Conservation (phyloP, 805 yeast species). For the Priceomyces castillae region DNA sequence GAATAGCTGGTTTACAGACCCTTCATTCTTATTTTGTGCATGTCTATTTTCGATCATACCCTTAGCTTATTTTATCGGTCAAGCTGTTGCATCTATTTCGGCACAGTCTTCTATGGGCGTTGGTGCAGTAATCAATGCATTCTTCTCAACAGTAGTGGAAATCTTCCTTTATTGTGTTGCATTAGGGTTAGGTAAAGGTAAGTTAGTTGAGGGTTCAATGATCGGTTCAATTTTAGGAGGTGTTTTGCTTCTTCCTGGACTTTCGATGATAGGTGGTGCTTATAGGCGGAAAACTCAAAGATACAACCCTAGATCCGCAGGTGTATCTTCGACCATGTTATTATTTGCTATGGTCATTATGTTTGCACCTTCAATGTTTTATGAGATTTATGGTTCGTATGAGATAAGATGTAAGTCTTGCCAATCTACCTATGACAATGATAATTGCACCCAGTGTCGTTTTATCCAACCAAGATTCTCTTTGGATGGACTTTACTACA, state of each 20-base stretch:
- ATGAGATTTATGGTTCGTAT: constrained; percentile 86
- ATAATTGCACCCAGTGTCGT: constrained; percentile 67
- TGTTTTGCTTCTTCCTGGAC: constrained; percentile 85
- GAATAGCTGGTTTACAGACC: constrained; percentile 51
- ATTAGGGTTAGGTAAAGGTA: constrained; percentile 76
- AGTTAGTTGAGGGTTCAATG: constrained; percentile 91
- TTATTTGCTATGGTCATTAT: constrained; percentile 86
- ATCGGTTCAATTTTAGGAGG: constrained; percentile 94
- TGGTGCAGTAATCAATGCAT: constrained; percentile 97
- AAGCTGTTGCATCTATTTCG: constrained; percentile 98
- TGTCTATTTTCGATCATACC: constrained; percentile 88
- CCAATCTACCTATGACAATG: constrained; percentile 17
- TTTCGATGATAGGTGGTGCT: constrained; percentile 98
- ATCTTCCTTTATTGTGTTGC: constrained; percentile 92
- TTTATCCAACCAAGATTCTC: constrained; percentile 74
- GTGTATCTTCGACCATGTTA: constrained; percentile 94
- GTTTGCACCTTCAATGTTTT: constrained; percentile 88
- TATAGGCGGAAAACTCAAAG: constrained; percentile 87
- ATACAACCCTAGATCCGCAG: constrained; percentile 94
- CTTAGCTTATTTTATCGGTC: constrained; percentile 94
- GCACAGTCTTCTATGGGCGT: constrained; percentile 99
- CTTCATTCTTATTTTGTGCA: constrained; percentile 65
- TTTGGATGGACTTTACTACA: constrained; percentile 61
- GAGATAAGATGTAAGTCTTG: constrained; percentile 71
- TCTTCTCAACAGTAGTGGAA: constrained; percentile 94